These are phyloP conservation scores for Sclerotinia sclerotiorum DNA, from an alignment of 2,329 filamentous ascomycete genomes.

Conservation along the genomic window DNA sequence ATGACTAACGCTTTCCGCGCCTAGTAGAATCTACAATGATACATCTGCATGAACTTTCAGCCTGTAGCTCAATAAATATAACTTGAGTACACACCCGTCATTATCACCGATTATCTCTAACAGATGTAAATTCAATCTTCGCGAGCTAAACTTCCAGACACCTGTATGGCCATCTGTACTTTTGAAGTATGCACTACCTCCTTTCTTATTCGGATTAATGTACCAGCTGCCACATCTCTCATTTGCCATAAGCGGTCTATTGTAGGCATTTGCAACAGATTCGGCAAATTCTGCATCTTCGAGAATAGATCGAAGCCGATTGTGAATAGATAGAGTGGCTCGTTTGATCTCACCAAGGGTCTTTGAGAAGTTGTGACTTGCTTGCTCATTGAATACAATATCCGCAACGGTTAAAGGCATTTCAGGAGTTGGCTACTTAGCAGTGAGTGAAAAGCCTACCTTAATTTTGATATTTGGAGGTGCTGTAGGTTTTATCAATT, in stretches of 20 bases:
- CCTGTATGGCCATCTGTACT: slow-evolving; percentile 92
- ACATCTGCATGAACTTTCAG: slow-evolving; percentile 47
- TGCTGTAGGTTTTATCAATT: not conserved
- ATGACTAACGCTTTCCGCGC: slow-evolving; percentile 71
- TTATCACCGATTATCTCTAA: slow-evolving; percentile 63
- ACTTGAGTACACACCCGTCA: slow-evolving; percentile 60
- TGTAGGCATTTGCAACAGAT: slow-evolving; percentile 53
- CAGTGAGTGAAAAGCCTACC: not conserved
- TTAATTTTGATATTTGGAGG: not conserved
- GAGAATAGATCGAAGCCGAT: slow-evolving; percentile 77
- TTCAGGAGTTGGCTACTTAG: not conserved
- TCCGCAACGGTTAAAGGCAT: slow-evolving; percentile 48
- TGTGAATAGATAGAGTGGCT: slow-evolving; percentile 73
- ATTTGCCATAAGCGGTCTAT: slow-evolving; percentile 79
- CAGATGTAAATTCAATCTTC: slow-evolving; percentile 82
- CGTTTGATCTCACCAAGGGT: slow-evolving; percentile 72
- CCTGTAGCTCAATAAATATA: not conserved
- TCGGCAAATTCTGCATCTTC: slow-evolving; percentile 74
- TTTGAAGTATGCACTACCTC: slow-evolving; percentile 88
- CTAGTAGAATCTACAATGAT: slow-evolving; percentile 93
- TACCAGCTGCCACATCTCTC: slow-evolving; percentile 98
- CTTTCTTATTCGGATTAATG: slow-evolving; percentile 64
- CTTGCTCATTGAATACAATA: slow-evolving; percentile 47
- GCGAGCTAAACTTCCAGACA: slow-evolving; percentile 85
- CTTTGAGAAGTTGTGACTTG: slow-evolving; percentile 65